Base-by-base conservation (phyloP, 495 filamentous ascomycete genomes). In the Amniculicola lignicola region DNA sequence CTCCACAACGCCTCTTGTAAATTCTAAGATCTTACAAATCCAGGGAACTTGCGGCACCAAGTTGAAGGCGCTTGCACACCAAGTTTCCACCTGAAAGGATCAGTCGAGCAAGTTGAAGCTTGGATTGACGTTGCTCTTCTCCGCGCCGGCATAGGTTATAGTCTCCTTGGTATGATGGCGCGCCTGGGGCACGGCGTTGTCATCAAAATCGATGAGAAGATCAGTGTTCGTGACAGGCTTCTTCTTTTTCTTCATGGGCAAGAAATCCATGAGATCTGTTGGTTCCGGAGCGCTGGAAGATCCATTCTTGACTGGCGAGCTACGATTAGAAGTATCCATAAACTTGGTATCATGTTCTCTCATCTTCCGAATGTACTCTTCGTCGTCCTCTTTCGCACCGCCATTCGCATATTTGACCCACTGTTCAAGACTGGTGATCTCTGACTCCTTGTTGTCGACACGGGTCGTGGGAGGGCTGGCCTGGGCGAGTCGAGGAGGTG, bases 401-500 rank as follows among this genome's bases (percentile, higher is more conserved):
- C 55, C 55, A 15, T 46, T 52, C 7, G 39, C 55, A 28, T 59
- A 59, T 3, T 28, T 19, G 11, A 29, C 11, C 43, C 43, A 47
- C 11, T 47, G 25, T 19, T 29, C 43, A 22, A 44, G 7, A 22
- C 40, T 44, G 19, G 16, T 44, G 40, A 4, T 6, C 40, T 7
- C 14, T 7, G 10, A 6, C 3, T 44, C 6, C n/a, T 39, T 4
- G n/a, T 18, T 18, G 36, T 18, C 36, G n/a, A 18, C n/a, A 5
- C n/a, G 5, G n/a, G 40, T 33, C 5, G 4, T 22, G 22, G 4
- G 23, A n/a, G 35, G 10, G n/a, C 18, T 16, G 14, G 18, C 15
- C n/a, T 4, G 50, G 18, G 21, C 29, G 10, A 15, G 15, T 14
- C 38, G 38, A 25, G 38, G 2, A 2, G 31, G 28, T 38, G 40